phyloP scores from a whole-genome alignment of 2,329 filamentous ascomycete species.

The Coniella lustricola region DNA sequence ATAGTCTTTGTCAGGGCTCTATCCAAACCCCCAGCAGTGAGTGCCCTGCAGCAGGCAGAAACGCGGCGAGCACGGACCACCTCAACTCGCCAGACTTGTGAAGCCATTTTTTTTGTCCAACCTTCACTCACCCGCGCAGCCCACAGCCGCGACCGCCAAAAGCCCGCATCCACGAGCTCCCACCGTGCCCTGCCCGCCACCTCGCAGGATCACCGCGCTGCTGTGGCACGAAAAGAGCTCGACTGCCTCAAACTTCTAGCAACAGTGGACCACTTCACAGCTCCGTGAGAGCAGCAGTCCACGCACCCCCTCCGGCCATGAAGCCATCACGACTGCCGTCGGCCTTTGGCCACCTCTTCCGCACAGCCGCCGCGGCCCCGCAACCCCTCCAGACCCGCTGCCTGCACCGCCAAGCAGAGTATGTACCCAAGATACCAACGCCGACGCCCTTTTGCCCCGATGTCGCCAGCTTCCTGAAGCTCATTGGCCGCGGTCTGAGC shows the following conservation, averaged over 20 bases:
- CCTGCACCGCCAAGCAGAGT: constrained; percentile 34
- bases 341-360: constrained; percentile 23
- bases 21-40: background rate
- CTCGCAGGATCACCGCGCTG: too few species aligned
- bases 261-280: too few species aligned
- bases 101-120: constrained; percentile 1
- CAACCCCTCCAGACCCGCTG: constrained; percentile 33
- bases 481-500: constrained; percentile 82
- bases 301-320: too few species aligned
- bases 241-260: too few species aligned
- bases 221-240: background rate
- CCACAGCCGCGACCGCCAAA: too few species aligned
- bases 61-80: background rate
- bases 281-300: too few species aligned
- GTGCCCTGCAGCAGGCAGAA: background rate
- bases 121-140: background rate
- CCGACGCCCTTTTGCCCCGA: constrained; percentile 85
- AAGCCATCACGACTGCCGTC: constrained; percentile 22
- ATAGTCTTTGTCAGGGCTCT: background rate
- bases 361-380: constrained; percentile 22
- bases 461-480: constrained; percentile 73
- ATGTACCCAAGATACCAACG: constrained; percentile 41
- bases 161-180: too few species aligned
- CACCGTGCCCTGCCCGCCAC: too few species aligned
- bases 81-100: background rate